Base-by-base conservation (phyloP, 2,329 filamentous ascomycete species). In the Aspergillus latus region DNA sequence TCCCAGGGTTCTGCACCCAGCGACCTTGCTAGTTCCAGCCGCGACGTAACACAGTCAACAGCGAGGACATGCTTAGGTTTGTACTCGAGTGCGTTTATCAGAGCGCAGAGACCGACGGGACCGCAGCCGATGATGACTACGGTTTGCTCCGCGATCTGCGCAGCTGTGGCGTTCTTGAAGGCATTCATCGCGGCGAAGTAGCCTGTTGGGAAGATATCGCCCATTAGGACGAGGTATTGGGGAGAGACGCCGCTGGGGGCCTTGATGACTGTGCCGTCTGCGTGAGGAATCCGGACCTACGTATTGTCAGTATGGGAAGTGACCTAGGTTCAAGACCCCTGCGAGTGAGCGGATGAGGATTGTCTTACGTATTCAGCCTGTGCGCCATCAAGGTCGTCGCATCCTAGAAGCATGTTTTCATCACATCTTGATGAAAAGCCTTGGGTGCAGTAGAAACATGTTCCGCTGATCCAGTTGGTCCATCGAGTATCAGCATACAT, bases 121-220 rank as follows among this genome's bases (percentile, higher is more conserved):
- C 92, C 92, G 68, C 92, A 96, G 4, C 92, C 92, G 57, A 96
- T 84, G 16, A 96, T 77, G 1, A 95, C 88, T 0, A 91, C 86
- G 0, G 87, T 89, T 58, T 86, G 84, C 46, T 90, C 83, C 15
- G 79, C 74, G 50, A 87, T 82, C 54, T 86, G 80, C 59, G 85
- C 80, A 11, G 69, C 68, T 9, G 75, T 78, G 39, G 87, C 79
- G 67, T 87, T 76, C 56, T 84, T 83, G 72, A 96, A 88, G 5
- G 86, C 92, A 67, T 91, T 94, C 56, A 82, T 81, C 4, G 89
- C 89, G 5, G 90, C 92, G 65, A 92, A 96, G 75, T 85, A 96
- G 7, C 92, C 76, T 0, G 87, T 90, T 1, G 92, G 92, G 73
- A 94, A 96, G 66, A 96, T 95, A 69, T 96, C 92, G n/a, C 90